Base-by-base conservation (phyloP, 2,329 filamentous ascomycete species). In the Aspergillus proliferans region DNA sequence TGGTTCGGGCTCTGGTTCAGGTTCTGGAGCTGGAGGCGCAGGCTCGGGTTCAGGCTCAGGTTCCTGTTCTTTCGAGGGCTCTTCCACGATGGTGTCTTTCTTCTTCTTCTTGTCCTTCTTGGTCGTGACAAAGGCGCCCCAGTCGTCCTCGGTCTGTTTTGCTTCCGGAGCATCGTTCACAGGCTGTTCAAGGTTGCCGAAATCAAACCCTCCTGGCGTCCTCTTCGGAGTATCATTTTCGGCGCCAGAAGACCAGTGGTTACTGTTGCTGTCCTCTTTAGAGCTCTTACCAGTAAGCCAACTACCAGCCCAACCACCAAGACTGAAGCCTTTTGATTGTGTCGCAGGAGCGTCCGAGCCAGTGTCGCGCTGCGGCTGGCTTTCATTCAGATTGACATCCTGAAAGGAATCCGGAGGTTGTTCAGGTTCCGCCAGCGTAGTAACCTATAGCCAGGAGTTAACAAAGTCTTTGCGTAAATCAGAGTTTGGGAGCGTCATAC, bases 361-460 rank as follows among this genome's bases (percentile, higher is more conserved):
- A 12, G 82, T 61, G 52, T 83, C 79, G 5, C 82, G 62, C 48
- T 80, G 79, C 1, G 81, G 79, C n/a, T 71, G 75, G 22, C 69
- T 62, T 48, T 85, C 82, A 55, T 83, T 78, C 22, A 88, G 67
- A 58, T 82, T 86, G 55, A 89, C 82, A 24, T 88, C 84, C 41
- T 86, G 77, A 56, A 88, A 87, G n/a, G 76, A 69, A 48, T 79
- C 77, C 40, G 68, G 57, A 10, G 72, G 61, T 21, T 70, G 68
- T 5, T 65, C 62, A 43, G 71, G 56, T 5, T 57, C 53, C 40
- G 64, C 61, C 59, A 30, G 26, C 4, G 26, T 30, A 30, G 26
- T 30, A 12, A 30, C 26, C 26, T 30, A 12, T 65, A 39, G 21
- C 34, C 38, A 47, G 18, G 12, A 40, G 19, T 12, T 40, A 15